Evolutionary conservation across 345 rosid species (phyloP).

Genomic region (Microthlaspi erraticum): DNA sequence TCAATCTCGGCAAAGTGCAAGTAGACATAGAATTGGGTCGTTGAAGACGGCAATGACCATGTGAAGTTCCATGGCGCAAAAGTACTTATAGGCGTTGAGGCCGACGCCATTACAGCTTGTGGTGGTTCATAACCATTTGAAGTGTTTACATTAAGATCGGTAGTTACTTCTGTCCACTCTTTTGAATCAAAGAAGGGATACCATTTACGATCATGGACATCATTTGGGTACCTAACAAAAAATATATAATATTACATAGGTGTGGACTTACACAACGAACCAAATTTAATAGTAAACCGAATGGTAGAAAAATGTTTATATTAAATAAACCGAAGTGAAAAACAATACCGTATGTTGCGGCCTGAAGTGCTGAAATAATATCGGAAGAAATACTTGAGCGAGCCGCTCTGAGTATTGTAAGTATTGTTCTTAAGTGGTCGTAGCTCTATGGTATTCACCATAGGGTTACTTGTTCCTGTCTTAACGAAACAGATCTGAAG

Average conservation of each 20-base stretch:
- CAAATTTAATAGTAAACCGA: not conserved
- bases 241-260: not conserved
- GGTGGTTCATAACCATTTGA: slow-evolving; percentile 30
- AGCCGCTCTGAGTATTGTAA: slow-evolving; percentile 43
- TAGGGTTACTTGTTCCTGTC: slow-evolving; percentile 39
- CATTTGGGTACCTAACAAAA: slow-evolving; percentile 35
- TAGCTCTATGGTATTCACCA: slow-evolving; percentile 40
- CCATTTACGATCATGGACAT: slow-evolving; percentile 44
- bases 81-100: slow-evolving; percentile 38
- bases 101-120: slow-evolving; percentile 35
- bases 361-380: slow-evolving; percentile 37
- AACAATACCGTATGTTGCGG: slow-evolving; percentile 23
- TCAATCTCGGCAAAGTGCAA: slow-evolving; percentile 45
- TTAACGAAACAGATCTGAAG: slow-evolving; percentile 43
- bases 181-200: not conserved
- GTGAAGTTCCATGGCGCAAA: slow-evolving; percentile 32
- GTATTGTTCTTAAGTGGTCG: slow-evolving; percentile 34
- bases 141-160: slow-evolving; percentile 14
- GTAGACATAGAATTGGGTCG: slow-evolving; percentile 28
- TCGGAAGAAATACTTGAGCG: slow-evolving; percentile 15
- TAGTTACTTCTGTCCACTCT: slow-evolving; percentile 35
- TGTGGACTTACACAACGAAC: not conserved
- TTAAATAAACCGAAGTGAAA: not conserved
- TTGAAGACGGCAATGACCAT: slow-evolving; percentile 12
- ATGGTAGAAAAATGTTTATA: not conserved